These are phyloP conservation scores for Penstemon barbatus DNA, from an alignment of 257 asterid species.

Conservation along the genomic window DNA sequence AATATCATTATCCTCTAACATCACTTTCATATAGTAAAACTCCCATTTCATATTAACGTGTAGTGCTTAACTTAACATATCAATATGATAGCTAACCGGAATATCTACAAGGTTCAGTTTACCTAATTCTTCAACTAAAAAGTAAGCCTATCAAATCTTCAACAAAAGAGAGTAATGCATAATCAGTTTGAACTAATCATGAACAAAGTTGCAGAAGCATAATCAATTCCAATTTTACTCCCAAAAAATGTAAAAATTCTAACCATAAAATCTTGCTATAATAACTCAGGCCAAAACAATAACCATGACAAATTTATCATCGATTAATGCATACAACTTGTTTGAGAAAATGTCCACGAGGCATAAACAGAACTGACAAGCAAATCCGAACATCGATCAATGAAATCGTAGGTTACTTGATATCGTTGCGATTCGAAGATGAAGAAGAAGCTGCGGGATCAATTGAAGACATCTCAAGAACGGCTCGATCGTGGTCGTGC, in stretches of 20 bases:
- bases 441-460: conserved; percentile 56
- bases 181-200: not conserved
- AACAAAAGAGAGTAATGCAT: no score
- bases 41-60: not conserved
- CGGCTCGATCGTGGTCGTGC: conserved; percentile 65
- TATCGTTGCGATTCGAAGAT: conserved; percentile 37
- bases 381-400: conserved; percentile 25
- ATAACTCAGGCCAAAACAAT: conserved; percentile 16
- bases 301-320: not conserved
- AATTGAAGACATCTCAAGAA: conserved; percentile 64
- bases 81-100: not conserved
- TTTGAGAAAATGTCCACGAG: conserved; percentile 5
- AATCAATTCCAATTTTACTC: not conserved
- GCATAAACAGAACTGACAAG: not conserved
- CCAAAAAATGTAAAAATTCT: conserved; percentile 8
- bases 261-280: not conserved
- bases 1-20: conserved; percentile 13
- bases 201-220: not conserved
- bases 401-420: conserved; percentile 38
- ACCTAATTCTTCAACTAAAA: not conserved
- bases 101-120: not conserved
- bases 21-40: conserved; percentile 7
- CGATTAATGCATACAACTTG: conserved; percentile 1
- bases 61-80: not conserved
- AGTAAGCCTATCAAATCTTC: not conserved